Conservation (phyloP, 2,329 filamentous ascomycete genomes). For the Sordariomycetes sp. region DNA sequence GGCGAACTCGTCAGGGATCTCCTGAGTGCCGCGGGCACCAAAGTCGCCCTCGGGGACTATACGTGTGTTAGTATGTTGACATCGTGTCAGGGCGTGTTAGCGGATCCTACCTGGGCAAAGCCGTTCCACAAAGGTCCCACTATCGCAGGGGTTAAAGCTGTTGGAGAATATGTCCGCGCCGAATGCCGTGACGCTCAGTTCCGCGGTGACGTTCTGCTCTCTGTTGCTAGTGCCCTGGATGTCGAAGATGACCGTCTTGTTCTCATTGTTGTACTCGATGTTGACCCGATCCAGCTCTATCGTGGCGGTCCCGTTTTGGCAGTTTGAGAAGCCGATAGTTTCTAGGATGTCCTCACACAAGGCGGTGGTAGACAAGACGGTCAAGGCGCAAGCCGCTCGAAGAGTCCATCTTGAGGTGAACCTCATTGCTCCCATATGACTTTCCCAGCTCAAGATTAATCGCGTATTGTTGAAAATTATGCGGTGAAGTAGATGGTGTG, state of each 20-base stretch:
- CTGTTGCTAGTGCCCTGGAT: conserved; percentile 65
- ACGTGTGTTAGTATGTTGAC: not conserved
- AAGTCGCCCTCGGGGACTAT: conserved; percentile 67
- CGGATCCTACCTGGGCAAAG: conserved; percentile 65
- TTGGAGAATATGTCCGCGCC: conserved; percentile 71
- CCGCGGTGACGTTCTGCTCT: conserved; percentile 70
- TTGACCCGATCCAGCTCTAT: conserved; percentile 65
- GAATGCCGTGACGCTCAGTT: conserved; percentile 71
- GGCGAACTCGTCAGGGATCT: conserved; percentile 61
- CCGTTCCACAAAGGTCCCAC: conserved; percentile 46
- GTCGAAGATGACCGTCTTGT: conserved; percentile 68
- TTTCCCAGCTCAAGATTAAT: not conserved
- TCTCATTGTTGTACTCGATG: conserved; percentile 67
- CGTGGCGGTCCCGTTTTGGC: conserved; percentile 33
- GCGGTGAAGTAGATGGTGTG: not conserved
- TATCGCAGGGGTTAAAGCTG: conserved; percentile 72
- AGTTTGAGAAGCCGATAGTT: conserved; percentile 72
- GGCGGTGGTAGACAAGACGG: conserved; percentile 31
- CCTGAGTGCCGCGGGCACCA: conserved; percentile 58
- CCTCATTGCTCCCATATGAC: conserved; percentile 5
- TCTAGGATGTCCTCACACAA: conserved; percentile 62
- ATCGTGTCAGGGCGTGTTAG: conserved; percentile 1
- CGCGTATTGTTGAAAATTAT: not conserved
- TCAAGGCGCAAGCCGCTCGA: conserved; percentile 14
- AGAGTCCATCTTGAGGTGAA: conserved; percentile 15